Evolutionary conservation across 345 rosid species (phyloP).

Genomic region (Citrus glauca): DNA sequence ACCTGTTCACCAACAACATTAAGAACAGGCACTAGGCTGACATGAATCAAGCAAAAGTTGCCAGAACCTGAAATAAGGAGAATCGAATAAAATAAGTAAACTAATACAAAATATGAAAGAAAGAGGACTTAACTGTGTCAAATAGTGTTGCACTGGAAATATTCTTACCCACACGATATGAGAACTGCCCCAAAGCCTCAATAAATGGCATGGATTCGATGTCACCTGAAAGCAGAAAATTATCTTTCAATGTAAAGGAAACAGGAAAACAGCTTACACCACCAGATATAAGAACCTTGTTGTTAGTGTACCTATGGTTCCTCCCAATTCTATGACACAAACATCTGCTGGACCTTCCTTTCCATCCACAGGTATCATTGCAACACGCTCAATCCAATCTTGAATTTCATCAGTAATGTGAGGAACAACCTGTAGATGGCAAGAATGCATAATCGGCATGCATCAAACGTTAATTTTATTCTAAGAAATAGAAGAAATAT

Average conservation of each 20-base stretch:
- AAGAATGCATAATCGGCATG: constrained; percentile 9
- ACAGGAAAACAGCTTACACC: constrained; percentile 5
- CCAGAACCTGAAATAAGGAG: constrained; percentile 55
- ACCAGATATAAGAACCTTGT: not conserved
- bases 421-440: constrained; percentile 72
- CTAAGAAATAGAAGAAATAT: not conserved
- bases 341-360: constrained; percentile 86
- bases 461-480: not conserved
- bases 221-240: constrained; percentile 60
- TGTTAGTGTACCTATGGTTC: constrained; percentile 73
- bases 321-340: constrained; percentile 97
- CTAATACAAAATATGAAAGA: not conserved
- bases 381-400: constrained; percentile 91
- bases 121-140: not conserved
- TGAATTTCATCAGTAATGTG: constrained; percentile 96
- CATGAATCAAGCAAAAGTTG: constrained; percentile 94
- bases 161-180: constrained; percentile 80
- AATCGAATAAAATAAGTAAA: not conserved
- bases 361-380: constrained; percentile 81
- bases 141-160: constrained; percentile 2
- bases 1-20: constrained; percentile 99
- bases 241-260: not conserved
- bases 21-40: constrained; percentile 95
- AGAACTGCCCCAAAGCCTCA: constrained; percentile 95
- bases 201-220: constrained; percentile 98